Conservation (phyloP, 2,329 filamentous ascomycete genomes). For the Capronia americana region DNA sequence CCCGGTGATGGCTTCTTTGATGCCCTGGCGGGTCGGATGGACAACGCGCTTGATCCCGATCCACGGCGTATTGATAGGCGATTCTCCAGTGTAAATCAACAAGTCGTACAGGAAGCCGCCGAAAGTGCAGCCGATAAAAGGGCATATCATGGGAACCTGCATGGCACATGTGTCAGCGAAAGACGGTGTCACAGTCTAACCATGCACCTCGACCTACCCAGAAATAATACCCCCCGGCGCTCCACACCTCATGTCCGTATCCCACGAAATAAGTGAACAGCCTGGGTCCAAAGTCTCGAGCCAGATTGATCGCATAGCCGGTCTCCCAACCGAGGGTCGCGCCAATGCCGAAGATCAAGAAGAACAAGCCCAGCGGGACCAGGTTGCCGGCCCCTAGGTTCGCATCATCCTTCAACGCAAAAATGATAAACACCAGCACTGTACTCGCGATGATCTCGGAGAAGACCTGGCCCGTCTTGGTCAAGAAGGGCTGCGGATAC, state of each 20-base stretch:
- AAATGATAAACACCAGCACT: conserved; percentile 70
- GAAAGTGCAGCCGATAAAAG: conserved; percentile 64
- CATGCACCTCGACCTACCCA: conserved; percentile 55
- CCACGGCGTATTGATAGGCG: conserved; percentile 68
- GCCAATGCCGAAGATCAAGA: conserved; percentile 72
- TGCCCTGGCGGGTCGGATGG: conserved; percentile 34
- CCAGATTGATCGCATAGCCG: conserved; percentile 71
- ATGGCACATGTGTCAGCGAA: conserved; percentile 11
- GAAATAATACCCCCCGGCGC: conserved; percentile 66
- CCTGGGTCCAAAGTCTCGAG: conserved; percentile 69
- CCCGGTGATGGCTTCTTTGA: conserved; percentile 36
- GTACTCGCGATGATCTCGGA: conserved; percentile 68
- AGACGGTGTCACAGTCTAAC: background rate
- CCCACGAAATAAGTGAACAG: conserved; percentile 67
- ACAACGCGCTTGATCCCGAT: conserved; percentile 61
- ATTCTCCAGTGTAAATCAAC: conserved; percentile 68
- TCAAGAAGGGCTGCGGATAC: conserved; percentile 68
- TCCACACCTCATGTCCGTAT: conserved; percentile 66
- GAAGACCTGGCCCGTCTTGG: conserved; percentile 67
- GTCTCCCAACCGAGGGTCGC: conserved; percentile 73
- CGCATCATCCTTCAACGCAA: conserved; percentile 61
- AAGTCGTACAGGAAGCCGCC: conserved; percentile 68
- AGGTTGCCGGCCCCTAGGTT: conserved; percentile 62
- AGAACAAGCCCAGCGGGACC: conserved; percentile 66
- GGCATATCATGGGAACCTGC: conserved; percentile 70